phyloP scores from a whole-genome alignment of 2,329 filamentous ascomycete species.

The Colletotrichum orbiculare region DNA sequence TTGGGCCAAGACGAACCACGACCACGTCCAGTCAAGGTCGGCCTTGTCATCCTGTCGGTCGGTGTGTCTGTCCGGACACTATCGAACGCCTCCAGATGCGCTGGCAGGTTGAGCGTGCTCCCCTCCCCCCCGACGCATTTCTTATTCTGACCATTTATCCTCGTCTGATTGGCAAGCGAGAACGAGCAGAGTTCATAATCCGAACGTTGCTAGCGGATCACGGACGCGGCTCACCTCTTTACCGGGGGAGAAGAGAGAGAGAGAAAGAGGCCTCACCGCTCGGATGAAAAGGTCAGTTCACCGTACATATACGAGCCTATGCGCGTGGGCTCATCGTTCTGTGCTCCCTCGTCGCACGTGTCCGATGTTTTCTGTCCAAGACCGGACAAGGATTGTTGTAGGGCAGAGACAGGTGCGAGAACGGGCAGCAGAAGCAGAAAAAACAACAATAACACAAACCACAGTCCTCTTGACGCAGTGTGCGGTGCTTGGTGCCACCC shows the following conservation, averaged over 20 bases:
- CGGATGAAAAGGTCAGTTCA: conserved; percentile 25
- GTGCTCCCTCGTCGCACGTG: background rate
- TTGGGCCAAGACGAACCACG: background rate
- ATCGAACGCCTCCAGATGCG: conserved; percentile 30
- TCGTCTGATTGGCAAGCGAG: conserved; percentile 1
- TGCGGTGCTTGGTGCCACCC: conserved; percentile 6
- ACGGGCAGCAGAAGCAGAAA: background rate
- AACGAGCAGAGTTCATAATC: too few relatives aligned
- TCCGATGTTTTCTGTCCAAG: too few relatives aligned
- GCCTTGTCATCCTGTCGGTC: conserved; percentile 4
- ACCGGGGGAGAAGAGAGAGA: too few relatives aligned
- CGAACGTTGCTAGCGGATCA: too few relatives aligned
- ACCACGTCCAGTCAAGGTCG: background rate
- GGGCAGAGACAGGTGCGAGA: conserved; percentile 2
- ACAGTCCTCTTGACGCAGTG: background rate
- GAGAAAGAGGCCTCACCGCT: background rate
- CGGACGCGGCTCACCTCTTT: too few relatives aligned
- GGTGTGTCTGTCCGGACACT: conserved; percentile 22
- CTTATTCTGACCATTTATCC: conserved; percentile 2
- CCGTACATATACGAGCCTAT: conserved; percentile 19
- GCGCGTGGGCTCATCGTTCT: background rate
- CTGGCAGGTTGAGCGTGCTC: conserved; percentile 2
- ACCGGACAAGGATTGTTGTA: background rate
- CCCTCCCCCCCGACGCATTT: background rate
- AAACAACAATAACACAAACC: background rate